A percentile compares a stretch with the other conserved stretches of the same genome.
Conservation (phyloP, 2,329 filamentous ascomycete genomes). For the Phoma herbarum region DNA sequence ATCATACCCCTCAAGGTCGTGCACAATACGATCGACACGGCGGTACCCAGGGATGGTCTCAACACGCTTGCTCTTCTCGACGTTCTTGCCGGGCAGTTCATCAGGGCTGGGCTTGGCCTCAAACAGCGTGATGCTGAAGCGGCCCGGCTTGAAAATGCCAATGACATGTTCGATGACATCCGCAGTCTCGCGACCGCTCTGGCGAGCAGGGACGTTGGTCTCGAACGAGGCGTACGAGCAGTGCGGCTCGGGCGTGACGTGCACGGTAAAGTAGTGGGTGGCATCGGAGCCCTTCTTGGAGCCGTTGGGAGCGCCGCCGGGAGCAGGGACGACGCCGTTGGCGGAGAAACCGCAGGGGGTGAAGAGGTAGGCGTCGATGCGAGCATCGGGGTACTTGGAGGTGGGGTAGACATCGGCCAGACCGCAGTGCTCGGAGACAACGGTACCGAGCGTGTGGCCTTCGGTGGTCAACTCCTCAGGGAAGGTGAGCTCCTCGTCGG, state of each 20-base stretch:
- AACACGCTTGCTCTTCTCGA: constrained; percentile 60
- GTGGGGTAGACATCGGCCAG: constrained; percentile 88
- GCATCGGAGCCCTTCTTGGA: constrained; percentile 53
- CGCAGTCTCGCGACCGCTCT: constrained; percentile 85
- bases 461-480: constrained; percentile 85
- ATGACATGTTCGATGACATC: constrained; percentile 96
- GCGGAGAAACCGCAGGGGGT: constrained; percentile 96
- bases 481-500: constrained; percentile 66
- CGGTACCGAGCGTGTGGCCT: constrained; percentile 89
- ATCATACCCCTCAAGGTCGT: constrained; percentile 97
- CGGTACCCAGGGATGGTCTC: constrained; percentile 87
- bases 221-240: constrained; percentile 99
- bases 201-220: constrained; percentile 91
- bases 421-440: constrained; percentile 90
- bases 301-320: constrained; percentile 58
- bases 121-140: constrained; percentile 96
- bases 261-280: constrained; percentile 93
- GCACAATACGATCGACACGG: constrained; percentile 91
- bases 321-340: constrained; percentile 90
- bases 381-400: constrained; percentile 87
- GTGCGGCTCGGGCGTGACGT: constrained; percentile 95
- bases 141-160: constrained; percentile 94
- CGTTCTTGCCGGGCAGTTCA: constrained; percentile 53
- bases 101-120: constrained; percentile 76
- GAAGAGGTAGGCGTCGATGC: constrained; percentile 95